These are phyloP conservation scores for Tetrahymena malaccensis DNA, from an alignment of 73 alveolate species.

Conservation along the genomic window DNA sequence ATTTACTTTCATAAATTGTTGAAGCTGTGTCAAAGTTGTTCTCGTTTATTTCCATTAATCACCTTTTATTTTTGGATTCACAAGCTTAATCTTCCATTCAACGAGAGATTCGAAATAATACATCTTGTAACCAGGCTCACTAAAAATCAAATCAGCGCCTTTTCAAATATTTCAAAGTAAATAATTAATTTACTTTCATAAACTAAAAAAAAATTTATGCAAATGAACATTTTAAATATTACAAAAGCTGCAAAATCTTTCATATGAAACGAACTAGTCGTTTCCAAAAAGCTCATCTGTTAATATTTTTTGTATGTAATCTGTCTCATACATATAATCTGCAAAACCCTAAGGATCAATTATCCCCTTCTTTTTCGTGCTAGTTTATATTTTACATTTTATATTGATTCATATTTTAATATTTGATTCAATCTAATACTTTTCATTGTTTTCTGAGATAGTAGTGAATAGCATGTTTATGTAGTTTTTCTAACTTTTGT, in stretches of 20 bases:
- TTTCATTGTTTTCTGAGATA: neutral
- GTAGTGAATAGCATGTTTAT: neutral
- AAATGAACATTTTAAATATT: neutral
- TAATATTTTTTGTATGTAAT: neutral
- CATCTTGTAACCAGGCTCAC: neutral
- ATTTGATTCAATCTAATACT: neutral
- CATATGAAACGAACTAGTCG: neutral
- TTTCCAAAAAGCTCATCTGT: neutral
- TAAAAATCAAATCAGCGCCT: neutral
- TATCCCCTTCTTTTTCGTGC: neutral
- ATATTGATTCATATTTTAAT: neutral
- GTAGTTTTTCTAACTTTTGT: neutral
- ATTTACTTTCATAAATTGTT: neutral
- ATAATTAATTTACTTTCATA: no score
- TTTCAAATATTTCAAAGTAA: neutral
- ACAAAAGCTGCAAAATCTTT: neutral
- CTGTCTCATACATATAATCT: neutral
- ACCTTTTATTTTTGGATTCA: neutral
- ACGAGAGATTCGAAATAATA: neutral
- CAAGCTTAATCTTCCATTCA: neutral
- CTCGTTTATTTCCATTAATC: neutral
- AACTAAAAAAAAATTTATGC: neutral
- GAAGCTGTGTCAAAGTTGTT: neutral
- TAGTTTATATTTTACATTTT: neutral
- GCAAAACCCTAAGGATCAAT: neutral